phyloP scores from a whole-genome alignment of 2,329 filamentous ascomycete species.

The Penicillium sumatraense region DNA sequence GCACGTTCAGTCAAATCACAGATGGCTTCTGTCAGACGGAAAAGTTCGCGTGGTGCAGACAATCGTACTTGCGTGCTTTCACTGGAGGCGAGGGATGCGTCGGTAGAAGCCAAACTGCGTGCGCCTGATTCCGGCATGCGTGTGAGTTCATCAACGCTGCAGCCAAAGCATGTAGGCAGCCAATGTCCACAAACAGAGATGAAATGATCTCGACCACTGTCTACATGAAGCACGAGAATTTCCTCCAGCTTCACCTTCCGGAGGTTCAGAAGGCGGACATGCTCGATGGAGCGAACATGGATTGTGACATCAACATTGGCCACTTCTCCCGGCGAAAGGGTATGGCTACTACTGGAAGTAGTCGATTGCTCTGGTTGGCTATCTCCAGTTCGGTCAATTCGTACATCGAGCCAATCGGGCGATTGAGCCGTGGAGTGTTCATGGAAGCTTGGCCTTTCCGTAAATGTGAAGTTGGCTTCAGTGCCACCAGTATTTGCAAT shows the following conservation, averaged over 20 bases:
- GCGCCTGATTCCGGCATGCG: conserved; percentile 78
- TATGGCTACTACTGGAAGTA: conserved; percentile 55
- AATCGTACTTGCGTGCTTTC: conserved; percentile 56
- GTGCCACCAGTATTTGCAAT: conserved; percentile 92
- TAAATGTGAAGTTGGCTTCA: conserved; percentile 76
- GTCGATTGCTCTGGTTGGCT: conserved; percentile 30
- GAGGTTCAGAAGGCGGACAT: conserved; percentile 74
- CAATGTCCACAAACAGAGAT: conserved; percentile 78
- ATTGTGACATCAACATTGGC: conserved; percentile 71
- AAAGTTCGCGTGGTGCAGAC: conserved; percentile 86
- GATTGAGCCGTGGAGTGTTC: conserved; percentile 47
- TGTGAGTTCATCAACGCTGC: conserved; percentile 86
- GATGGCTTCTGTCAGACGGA: conserved; percentile 83
- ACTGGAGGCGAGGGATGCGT: conserved; percentile 38
- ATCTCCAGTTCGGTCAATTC: conserved; percentile 62
- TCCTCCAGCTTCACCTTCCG: conserved; percentile 73
- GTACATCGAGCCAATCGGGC: conserved; percentile 72
- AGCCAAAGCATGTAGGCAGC: conserved; percentile 80
- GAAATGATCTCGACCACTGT: conserved; percentile 87
- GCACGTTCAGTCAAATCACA: conserved; percentile 63
- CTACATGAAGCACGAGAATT: conserved; percentile 82
- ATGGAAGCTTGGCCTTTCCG: conserved; percentile 66
- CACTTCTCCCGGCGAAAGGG: conserved; percentile 83
- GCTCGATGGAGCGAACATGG: conserved; percentile 65
- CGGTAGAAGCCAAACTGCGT: conserved; percentile 62